Evolutionary conservation across 2,329 filamentous ascomycete genomes (phyloP).

Genomic region (Trichoderma aggressivum): DNA sequence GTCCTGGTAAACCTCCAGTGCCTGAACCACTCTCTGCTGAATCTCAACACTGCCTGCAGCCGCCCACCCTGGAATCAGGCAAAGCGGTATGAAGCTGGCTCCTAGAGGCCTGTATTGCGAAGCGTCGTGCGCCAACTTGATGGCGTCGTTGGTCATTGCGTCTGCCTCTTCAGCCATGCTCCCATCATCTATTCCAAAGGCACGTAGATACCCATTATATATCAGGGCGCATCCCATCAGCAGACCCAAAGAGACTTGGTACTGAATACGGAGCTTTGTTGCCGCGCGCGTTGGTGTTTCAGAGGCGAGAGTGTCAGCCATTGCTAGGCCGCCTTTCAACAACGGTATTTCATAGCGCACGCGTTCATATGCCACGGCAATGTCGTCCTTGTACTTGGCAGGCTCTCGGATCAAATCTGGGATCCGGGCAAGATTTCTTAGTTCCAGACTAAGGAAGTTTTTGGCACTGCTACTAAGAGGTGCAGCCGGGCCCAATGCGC

Average conservation of each 20-base stretch:
- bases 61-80: slow-evolving; percentile 27
- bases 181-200: slow-evolving; percentile 20
- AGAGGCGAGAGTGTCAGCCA: background rate
- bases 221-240: slow-evolving; percentile 1
- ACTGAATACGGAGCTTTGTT: slow-evolving; percentile 8
- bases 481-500: background rate
- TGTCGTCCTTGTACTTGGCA: slow-evolving; percentile 19
- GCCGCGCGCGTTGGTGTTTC: background rate
- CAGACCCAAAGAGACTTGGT: slow-evolving; percentile 3
- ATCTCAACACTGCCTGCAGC: slow-evolving; percentile 28
- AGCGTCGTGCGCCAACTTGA: slow-evolving; percentile 24
- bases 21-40: slow-evolving; percentile 7
- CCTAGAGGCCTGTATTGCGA: slow-evolving; percentile 27
- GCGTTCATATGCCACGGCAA: slow-evolving; percentile 22
- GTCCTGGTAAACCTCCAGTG: slow-evolving; percentile 23
- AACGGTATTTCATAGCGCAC: slow-evolving; percentile 21
- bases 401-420: slow-evolving; percentile 24
- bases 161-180: slow-evolving; percentile 22
- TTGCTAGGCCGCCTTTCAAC: background rate
- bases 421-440: slow-evolving; percentile 21
- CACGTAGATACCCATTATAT: slow-evolving; percentile 26
- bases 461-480: background rate
- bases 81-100: slow-evolving; percentile 28
- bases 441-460: slow-evolving; percentile 13
- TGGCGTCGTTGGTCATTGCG: slow-evolving; percentile 24